Conservation (phyloP, 352 stramenopile species). For the Pythium dissimile region DNA sequence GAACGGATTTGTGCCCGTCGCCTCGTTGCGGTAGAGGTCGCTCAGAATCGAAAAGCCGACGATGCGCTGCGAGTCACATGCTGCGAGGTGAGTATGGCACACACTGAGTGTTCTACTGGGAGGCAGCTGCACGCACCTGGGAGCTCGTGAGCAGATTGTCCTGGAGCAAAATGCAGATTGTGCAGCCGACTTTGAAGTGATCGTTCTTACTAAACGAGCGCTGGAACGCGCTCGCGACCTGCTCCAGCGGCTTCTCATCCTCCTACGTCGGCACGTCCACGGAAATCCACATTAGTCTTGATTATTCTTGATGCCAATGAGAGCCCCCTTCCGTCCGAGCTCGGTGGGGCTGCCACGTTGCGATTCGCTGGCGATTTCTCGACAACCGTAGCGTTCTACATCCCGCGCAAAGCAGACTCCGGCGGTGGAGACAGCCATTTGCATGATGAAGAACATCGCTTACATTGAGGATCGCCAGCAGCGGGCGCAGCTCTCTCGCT, state of each 20-base stretch:
- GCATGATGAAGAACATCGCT: constrained; percentile 14
- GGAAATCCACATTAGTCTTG: constrained; percentile 14
- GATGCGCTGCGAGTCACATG: constrained; percentile 38
- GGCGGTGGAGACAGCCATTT: neutral
- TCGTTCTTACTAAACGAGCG: constrained; percentile 86
- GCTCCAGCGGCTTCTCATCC: constrained; percentile 80
- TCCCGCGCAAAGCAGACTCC: neutral
- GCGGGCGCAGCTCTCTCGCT: constrained; percentile 72
- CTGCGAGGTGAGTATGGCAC: neutral
- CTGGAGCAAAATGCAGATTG: constrained; percentile 85
- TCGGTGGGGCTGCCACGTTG: neutral
- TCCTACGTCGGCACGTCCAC: constrained; percentile 36
- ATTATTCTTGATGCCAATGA: too few species aligned
- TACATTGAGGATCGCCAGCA: constrained; percentile 84
- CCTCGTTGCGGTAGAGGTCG: constrained; percentile 82
- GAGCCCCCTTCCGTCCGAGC: neutral
- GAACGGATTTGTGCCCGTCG: constrained; percentile 79
- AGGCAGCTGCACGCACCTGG: constrained; percentile 40
- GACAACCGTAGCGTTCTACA: neutral
- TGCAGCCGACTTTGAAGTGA: constrained; percentile 90
- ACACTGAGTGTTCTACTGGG: neutral
- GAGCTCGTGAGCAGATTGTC: constrained; percentile 90
- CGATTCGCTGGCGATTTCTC: neutral
- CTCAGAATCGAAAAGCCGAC: constrained; percentile 85
- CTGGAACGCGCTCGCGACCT: constrained; percentile 63